Percentiles rank a stretch among this genome's conserved stretches.
Conservation (phyloP, 2,329 filamentous ascomycete genomes). For the Verticillium klebahnii region DNA sequence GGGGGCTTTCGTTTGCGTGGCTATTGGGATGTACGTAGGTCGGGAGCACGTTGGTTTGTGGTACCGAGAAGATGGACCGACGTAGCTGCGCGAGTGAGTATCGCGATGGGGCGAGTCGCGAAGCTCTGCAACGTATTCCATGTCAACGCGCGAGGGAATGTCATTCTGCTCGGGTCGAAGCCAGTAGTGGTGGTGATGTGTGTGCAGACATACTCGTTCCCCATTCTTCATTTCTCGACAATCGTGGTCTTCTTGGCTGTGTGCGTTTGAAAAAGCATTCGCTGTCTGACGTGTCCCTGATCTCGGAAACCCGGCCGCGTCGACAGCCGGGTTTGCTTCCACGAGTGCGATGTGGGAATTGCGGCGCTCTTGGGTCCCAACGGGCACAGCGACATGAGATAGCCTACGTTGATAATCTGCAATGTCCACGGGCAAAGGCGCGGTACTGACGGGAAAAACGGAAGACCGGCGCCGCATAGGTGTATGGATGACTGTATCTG, state of each 20-base stretch:
- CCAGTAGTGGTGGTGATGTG: conserved; percentile 62
- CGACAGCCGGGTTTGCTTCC: not conserved
- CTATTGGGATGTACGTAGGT: too few species aligned
- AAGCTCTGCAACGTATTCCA: conserved; percentile 22
- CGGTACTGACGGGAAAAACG: not conserved
- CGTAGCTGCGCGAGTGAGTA: conserved; percentile 23
- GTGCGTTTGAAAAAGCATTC: not conserved
- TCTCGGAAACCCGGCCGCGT: not conserved
- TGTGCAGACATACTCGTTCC: conserved; percentile 44
- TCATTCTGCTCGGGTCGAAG: conserved; percentile 24
- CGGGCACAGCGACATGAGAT: not conserved
- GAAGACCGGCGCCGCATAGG: conserved; percentile 19
- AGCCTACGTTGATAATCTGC: not conserved
- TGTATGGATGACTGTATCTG: conserved; percentile 33
- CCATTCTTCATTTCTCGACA: not conserved
- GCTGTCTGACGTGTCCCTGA: not conserved
- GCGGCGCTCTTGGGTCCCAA: not conserved
- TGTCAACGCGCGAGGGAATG: conserved; percentile 1
- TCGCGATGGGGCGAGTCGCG: conserved; percentile 11
- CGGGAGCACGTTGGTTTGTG: conserved; percentile 8
- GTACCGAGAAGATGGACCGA: conserved; percentile 14
- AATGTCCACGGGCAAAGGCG: not conserved
- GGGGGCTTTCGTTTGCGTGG: too few species aligned
- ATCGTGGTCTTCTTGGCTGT: not conserved
- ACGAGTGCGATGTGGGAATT: not conserved